Base-by-base conservation (phyloP, 148 eudicot species). In the Silene uniflora region DNA sequence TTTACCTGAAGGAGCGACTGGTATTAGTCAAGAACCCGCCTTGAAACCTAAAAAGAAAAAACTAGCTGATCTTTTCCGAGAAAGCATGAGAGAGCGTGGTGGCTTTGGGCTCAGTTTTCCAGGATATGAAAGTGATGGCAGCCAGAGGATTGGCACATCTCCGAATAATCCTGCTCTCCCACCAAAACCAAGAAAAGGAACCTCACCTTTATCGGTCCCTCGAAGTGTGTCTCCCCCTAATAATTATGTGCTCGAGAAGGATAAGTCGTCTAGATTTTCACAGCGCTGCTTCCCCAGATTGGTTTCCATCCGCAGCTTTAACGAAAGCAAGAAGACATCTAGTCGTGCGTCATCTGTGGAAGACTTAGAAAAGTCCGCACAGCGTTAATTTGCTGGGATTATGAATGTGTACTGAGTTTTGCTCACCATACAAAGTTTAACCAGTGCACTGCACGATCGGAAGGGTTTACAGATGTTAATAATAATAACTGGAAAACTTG, bases 201-300 rank as follows among this genome's bases (percentile, higher is more conserved):
- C 83, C 14, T 81, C 86, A 18, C 73, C 68, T 65, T 67, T 75
- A 32, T 79, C 86, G 6, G 81, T 81, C 25, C 44, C 81, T 7
- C 68, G 29, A 54, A 77, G 77, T 42, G 77, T 65, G 47, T 65
- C 76, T 19, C 79, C 84, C 8, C 81, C 72, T 59, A 85, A 72
- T 44, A 75, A 78, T 55, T 17, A 69, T 29, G 74, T 49, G 66
- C 27, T 63, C 14, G 56, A 66, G 67, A 77, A 80, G 76, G 87
- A 78, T 35, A 79, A 79, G 67, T 70, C 84, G 1, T 19, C 67
- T 10, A 86, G 73, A 75, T 69, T 84, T 35, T 64, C 58, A 19
- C 88, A 80, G 39, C 84, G 90, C 70, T 93, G 98, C 71, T 78
- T 93, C 70, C 96, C 98, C 1, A 81, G 86, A 62, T 64, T 89